Percentiles rank a stretch among this genome's conserved stretches.
Evolutionary conservation across 1,284 basidiomycete species (phyloP).

Genomic region (Cryptococcus jaspeensis): DNA sequence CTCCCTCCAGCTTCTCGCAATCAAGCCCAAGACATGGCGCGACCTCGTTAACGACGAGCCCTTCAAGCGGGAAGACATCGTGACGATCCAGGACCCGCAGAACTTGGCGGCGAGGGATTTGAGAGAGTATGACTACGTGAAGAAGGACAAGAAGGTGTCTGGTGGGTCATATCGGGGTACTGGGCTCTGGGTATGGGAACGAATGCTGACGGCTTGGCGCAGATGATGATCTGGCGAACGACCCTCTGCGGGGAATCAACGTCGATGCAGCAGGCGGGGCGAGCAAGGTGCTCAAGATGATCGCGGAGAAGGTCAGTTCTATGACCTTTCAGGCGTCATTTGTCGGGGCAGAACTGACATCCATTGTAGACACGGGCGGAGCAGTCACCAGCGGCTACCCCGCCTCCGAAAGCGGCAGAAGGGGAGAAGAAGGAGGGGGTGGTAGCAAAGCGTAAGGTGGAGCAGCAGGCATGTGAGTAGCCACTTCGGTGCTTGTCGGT

Average conservation of each 20-base stretch:
- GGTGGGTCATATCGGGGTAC: slow-evolving; percentile 22
- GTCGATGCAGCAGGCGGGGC: slow-evolving; percentile 52
- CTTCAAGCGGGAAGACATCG: slow-evolving; percentile 86
- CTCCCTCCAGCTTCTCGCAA: slow-evolving; percentile 57
- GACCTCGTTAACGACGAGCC: slow-evolving; percentile 83
- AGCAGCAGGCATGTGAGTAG: slow-evolving; percentile 42
- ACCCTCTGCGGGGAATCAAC: slow-evolving; percentile 52
- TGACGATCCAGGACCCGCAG: slow-evolving; percentile 70
- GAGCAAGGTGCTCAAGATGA: slow-evolving; percentile 51
- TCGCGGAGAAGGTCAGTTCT: slow-evolving; percentile 50
- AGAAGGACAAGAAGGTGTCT: slow-evolving; percentile 48
- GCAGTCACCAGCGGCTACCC: slow-evolving; percentile 18
- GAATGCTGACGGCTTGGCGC: background rate
- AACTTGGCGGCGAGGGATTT: slow-evolving; percentile 50
- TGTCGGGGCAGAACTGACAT: background rate
- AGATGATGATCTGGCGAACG: slow-evolving; percentile 42
- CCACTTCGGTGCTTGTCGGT: background rate
- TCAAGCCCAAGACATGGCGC: slow-evolving; percentile 68
- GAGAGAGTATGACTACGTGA: slow-evolving; percentile 52
- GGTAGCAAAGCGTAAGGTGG: slow-evolving; percentile 40
- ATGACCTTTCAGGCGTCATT: background rate
- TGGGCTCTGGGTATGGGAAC: background rate
- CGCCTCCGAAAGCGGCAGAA: slow-evolving; percentile 14
- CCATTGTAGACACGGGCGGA: slow-evolving; percentile 34
- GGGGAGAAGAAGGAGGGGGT: slow-evolving; percentile 44